Evolutionary conservation across 163 green algal species (phyloP).

Genomic region (Volvox carteri): DNA sequence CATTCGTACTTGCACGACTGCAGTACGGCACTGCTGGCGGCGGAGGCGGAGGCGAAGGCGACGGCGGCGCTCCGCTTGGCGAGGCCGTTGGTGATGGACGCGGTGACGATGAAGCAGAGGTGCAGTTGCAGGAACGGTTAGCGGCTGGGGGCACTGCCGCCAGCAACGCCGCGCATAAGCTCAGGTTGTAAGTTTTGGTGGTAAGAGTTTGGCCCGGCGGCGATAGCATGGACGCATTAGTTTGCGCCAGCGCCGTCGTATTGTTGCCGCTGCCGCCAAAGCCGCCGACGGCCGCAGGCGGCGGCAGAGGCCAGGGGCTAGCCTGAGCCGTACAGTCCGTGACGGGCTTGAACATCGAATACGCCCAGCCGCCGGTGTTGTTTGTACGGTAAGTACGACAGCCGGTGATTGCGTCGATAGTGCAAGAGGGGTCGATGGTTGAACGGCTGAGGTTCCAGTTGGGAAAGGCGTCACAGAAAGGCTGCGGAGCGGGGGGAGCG

Average conservation of each 20-base stretch:
- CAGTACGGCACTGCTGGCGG: conserved; percentile 7
- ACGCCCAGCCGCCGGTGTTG: conserved; percentile 4
- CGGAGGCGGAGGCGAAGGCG: background rate
- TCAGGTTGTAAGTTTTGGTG: background rate
- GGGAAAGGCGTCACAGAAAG: background rate
- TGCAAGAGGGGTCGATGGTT: background rate
- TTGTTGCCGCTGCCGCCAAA: no score
- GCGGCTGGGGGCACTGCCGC: background rate
- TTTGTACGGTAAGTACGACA: conserved; percentile 41
- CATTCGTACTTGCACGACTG: background rate
- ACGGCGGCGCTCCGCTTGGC: background rate
- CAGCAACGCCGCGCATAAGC: background rate
- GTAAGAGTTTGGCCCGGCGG: no score
- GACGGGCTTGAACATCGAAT: conserved; percentile 28
- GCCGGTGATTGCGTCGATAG: background rate
- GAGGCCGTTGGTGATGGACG: background rate
- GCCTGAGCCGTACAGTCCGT: conserved; percentile 17
- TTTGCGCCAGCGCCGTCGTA: no score
- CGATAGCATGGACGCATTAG: background rate
- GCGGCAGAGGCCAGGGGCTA: conserved; percentile 17
- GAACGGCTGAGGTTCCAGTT: conserved; percentile 19
- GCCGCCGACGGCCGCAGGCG: no score
- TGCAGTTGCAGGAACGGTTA: background rate
- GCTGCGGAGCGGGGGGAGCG: background rate
- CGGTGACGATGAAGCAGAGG: background rate